A percentile compares a stretch with the other conserved stretches of the same genome.
phyloP scores from a whole-genome alignment of 2,329 filamentous ascomycete genomes.

The Apiospora koreana region DNA sequence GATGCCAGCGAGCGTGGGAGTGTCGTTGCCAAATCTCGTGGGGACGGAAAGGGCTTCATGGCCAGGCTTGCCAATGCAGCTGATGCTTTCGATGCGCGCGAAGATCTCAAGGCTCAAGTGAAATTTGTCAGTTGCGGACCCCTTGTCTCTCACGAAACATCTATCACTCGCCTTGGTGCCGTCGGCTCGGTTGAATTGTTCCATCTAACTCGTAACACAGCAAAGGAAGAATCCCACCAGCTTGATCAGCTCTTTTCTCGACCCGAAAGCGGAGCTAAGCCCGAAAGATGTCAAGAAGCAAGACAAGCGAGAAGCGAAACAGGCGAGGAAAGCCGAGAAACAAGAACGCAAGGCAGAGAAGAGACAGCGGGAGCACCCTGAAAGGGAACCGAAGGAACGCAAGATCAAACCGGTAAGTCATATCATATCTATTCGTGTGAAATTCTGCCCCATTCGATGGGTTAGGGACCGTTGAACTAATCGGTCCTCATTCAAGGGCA shows the following conservation, averaged over 20 bases:
- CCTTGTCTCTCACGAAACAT: neutral
- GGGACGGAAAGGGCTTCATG: neutral
- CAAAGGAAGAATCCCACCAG: constrained; percentile 20
- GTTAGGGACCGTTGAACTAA: neutral
- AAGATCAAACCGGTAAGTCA: neutral
- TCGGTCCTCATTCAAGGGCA: neutral
- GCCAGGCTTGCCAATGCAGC: neutral
- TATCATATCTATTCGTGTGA: accelerated
- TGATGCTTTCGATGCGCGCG: neutral
- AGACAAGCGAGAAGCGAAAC: constrained; percentile 16
- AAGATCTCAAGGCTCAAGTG: neutral
- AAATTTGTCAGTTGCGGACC: neutral
- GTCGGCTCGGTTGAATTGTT: too few species aligned
- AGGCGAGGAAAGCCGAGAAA: constrained; percentile 18
- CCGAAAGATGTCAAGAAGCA: constrained; percentile 21
- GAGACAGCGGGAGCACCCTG: constrained; percentile 18
- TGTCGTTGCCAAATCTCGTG: neutral
- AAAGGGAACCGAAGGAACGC: constrained; percentile 8
- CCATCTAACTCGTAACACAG: neutral
- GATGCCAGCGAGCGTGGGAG: neutral
- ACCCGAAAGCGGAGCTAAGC: constrained; percentile 20
- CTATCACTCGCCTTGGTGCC: neutral
- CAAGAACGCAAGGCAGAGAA: constrained; percentile 19
- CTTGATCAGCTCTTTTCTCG: constrained; percentile 17
- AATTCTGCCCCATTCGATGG: too few species aligned